phyloP scores from a whole-genome alignment of 2,329 filamentous ascomycete species.

The Cucurbitaria berberidis region DNA sequence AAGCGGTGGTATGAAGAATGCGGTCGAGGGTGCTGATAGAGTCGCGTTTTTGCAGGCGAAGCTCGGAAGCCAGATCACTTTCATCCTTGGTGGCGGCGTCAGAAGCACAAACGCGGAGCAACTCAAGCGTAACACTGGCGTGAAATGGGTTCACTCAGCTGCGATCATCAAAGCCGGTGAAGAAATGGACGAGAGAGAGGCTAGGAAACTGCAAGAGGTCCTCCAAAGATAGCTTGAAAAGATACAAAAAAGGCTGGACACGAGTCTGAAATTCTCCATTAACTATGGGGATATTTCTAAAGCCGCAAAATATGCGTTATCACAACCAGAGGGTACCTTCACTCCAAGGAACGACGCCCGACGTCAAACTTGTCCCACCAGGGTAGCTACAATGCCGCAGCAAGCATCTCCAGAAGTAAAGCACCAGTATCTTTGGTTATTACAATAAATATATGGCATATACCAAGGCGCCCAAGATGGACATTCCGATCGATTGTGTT shows the following conservation, averaged over 20 bases:
- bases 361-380: not conserved
- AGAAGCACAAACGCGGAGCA: constrained; percentile 51
- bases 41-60: constrained; percentile 41
- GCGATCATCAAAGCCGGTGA: constrained; percentile 47
- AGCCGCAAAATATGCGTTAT: constrained; percentile 6
- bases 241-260: not conserved
- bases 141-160: constrained; percentile 54
- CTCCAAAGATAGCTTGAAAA: not conserved
- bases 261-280: constrained; percentile 18
- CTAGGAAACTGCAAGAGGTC: constrained; percentile 18
- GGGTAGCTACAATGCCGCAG: not conserved
- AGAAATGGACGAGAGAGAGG: constrained; percentile 38
- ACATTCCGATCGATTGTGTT: constrained; percentile 29
- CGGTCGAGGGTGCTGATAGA: constrained; percentile 43
- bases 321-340: constrained; percentile 28
- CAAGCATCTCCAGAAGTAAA: not conserved
- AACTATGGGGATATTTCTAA: constrained; percentile 9
- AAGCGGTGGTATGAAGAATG: constrained; percentile 51
- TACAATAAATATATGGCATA: constrained; percentile 32
- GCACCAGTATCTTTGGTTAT: not conserved
- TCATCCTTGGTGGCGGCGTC: constrained; percentile 61
- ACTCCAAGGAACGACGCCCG: constrained; percentile 3
- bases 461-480: constrained; percentile 32
- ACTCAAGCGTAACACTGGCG: constrained; percentile 39
- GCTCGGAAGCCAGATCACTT: constrained; percentile 43